Evolutionary conservation across 345 rosid species (phyloP), one percentile per base, ranked within the genome.

Genomic region (Theobroma cacao): DNA sequence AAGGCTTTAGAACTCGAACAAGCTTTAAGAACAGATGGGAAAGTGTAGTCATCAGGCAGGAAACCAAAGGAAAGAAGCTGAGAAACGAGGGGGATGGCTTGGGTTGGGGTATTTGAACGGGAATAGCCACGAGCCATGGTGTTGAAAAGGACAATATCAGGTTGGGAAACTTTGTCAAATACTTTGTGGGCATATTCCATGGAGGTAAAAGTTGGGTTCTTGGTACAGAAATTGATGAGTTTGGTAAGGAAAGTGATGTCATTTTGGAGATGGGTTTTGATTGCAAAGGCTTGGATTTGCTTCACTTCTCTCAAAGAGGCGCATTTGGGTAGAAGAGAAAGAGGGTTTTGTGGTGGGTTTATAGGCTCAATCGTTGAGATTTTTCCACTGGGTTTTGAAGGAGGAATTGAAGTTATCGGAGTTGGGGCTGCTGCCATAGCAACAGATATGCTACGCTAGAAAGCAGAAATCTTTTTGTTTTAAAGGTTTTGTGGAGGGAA

Each of bases 51-150:
- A 78, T 85, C 94, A 12, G 90, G 89, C 7, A 84, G 80, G 73
- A 91, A 78, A 18, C 85, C 91, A 75, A 73, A 55, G 55, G 72
- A 72, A 45, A 91, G 86, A 70, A 91, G 79, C 17, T 78, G 80
- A 76, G 72, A 85, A 31, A 95, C 86, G 77, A 91, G 86, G 14
- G 47, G 33, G 56, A 90, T 67, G 0, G 88, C 92, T 1, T 79
- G 81, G 55, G 81, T 71, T 45, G 97, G 88, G 38, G 69, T 72
- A 33, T 40, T 52, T 41, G 78, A 85, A 63, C 87, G 86, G 41
- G 97, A 84, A 82, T 91, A 89, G 63, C 98, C 98, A 71, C 94
- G 91, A 77, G 89, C 83, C 77, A 92, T 84, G 55, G 90, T 83
- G 79, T 95, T 95, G 77, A 89, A 92, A 55, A 86, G 77, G 76